These are phyloP conservation scores for Cucurbita ficifolia DNA, from an alignment of 306 rosid genomes.

Conservation along the genomic window DNA sequence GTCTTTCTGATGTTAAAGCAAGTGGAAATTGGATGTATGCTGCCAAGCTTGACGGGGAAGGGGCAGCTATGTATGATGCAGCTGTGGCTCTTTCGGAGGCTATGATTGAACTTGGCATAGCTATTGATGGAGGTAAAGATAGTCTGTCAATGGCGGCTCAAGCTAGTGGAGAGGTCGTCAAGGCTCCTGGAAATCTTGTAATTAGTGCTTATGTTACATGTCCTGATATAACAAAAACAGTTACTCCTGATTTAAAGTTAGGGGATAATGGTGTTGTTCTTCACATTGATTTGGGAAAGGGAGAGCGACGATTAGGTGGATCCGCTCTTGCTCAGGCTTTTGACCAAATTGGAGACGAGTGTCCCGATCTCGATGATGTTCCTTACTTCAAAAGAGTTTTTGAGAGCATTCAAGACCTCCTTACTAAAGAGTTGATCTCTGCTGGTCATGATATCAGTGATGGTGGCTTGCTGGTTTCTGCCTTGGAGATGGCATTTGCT, in stretches of 20 bases:
- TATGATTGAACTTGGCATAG: conserved; percentile 80
- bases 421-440: conserved; percentile 52
- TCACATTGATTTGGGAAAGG: conserved; percentile 65
- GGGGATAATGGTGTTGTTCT: conserved; percentile 65
- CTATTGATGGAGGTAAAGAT: conserved; percentile 92
- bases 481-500: conserved; percentile 90
- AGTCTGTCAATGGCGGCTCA: conserved; percentile 92
- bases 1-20: conserved; percentile 81
- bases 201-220: conserved; percentile 85
- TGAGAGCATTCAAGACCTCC: conserved; percentile 67
- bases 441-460: conserved; percentile 29
- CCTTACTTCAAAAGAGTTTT: conserved; percentile 62
- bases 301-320: conserved; percentile 72
- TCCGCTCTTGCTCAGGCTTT: conserved; percentile 83
- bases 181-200: conserved; percentile 91
- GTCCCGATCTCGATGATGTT: conserved; percentile 77
- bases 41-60: conserved; percentile 90
- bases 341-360: conserved; percentile 66
- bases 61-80: conserved; percentile 85
- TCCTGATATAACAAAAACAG: conserved; percentile 80
- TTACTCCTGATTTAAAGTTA: conserved; percentile 76
- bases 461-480: conserved; percentile 68
- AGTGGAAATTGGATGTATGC: conserved; percentile 97
- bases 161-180: conserved; percentile 62
- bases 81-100: conserved; percentile 62